Evolutionary conservation across 768 basidiomycete species (phyloP), one percentile per base, ranked within the genome.

Genomic region (Termitomyces sp.): DNA sequence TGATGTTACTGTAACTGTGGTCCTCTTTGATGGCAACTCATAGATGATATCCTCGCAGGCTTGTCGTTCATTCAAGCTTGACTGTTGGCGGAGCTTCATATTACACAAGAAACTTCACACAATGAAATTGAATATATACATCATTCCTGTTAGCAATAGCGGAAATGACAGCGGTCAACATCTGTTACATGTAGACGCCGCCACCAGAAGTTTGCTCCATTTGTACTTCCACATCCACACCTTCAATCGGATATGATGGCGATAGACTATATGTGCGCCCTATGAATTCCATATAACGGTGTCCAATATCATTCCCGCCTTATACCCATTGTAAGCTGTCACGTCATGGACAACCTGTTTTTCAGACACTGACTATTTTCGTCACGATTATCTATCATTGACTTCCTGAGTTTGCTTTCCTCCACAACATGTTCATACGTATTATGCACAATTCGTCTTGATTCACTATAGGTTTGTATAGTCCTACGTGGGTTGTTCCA

Each of bases 21-120:
- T 67, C 16, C 59, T 65, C 30, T 67, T 65, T 26, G 54, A 58
- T 55, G 53, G 14, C 28, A 10, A 44, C 18, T 43, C 53, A 46
- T 55, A 46, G 32, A 40, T 30, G 38, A 30, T 41, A 18, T 53
- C 3, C 26, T 40, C 38, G 23, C 50, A 50, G 12, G 1, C 5
- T 35, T 1, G 33, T 16, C n/a, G 8, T 23, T 20, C 16, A 38
- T 26, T 16, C 4, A 5, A n/a, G 26, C 28, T 5, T 12, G n/a
- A n/a, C n/a, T n/a, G n/a, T n/a, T n/a, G n/a, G n/a, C 50, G 26
- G 12, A 43, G 9, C n/a, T 43, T 28, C 16, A 36, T 33, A 26
- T 51, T 9, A 9, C 10, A 20, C 50, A 33, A 33, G 26, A 20
- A n/a, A 36, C 51, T 52, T 38, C 16, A 8, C 23, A 36, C 36